These are phyloP conservation scores for Fusarium musae DNA, from an alignment of 2,329 filamentous ascomycete genomes.

Conservation along the genomic window DNA sequence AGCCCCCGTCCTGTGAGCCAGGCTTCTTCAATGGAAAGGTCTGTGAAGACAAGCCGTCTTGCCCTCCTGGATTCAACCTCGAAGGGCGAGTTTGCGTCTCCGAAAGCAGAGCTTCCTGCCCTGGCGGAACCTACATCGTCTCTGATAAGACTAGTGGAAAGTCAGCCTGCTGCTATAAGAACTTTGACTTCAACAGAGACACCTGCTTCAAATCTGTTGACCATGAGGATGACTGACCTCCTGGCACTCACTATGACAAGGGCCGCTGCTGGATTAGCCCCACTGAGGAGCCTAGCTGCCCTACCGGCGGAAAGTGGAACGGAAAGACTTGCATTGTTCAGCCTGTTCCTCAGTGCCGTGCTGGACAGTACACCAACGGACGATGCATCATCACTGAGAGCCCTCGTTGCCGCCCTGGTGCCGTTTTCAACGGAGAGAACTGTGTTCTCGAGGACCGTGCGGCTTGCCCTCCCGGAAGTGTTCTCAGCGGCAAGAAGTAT, in stretches of 20 bases:
- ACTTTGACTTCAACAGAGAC: background rate
- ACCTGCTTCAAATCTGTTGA: background rate
- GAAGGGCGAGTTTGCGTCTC: constrained; percentile 1
- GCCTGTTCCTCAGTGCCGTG: background rate
- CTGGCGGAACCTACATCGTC: background rate
- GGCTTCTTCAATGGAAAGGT: constrained; percentile 24
- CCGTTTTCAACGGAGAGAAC: constrained; percentile 1
- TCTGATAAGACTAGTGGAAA: background rate
- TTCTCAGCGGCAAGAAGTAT: constrained; percentile 8
- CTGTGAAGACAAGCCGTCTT: constrained; percentile 18
- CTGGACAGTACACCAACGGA: background rate
- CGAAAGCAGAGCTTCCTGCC: background rate
- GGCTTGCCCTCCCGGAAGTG: background rate
- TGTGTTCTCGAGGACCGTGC: constrained; percentile 2
- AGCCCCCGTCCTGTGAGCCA: constrained; percentile 5
- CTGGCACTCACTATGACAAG: background rate
- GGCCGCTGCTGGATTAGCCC: background rate
- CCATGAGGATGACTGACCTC: background rate
- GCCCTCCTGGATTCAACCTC: background rate
- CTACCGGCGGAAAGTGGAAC: background rate
- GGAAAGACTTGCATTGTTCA: background rate
- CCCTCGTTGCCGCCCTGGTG: background rate
- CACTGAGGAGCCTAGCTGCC: background rate
- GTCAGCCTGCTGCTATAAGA: constrained; percentile 1
- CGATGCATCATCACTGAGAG: background rate